These are phyloP conservation scores for Pyrenochaeta sp. DNA, from an alignment of 2,329 filamentous ascomycete species.

Conservation along the genomic window DNA sequence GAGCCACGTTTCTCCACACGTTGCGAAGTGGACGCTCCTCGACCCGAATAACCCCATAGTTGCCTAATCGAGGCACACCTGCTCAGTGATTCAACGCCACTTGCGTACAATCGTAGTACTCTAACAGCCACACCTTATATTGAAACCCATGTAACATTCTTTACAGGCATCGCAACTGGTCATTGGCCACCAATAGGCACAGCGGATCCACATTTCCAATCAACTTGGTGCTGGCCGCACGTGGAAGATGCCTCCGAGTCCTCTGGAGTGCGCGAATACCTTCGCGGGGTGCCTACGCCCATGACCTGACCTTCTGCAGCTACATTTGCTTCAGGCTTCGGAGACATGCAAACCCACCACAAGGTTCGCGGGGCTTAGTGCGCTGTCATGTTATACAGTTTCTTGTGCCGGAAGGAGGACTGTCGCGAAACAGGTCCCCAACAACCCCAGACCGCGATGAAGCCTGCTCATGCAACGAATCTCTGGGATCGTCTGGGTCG, in stretches of 20 bases:
- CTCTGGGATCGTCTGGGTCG: too few species aligned
- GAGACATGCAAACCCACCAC: too few species aligned
- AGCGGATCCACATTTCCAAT: background rate
- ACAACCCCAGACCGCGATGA: too few species aligned
- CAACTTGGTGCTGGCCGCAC: background rate
- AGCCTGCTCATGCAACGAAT: too few species aligned
- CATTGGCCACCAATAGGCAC: background rate
- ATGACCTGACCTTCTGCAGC: background rate
- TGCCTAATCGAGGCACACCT: background rate
- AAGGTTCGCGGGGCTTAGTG: too few species aligned
- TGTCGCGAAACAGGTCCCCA: too few species aligned
- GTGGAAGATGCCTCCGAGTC: background rate
- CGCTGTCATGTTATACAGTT: too few species aligned
- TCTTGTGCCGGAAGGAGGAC: too few species aligned
- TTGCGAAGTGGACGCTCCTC: background rate
- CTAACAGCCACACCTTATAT: background rate
- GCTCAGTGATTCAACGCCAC: background rate
- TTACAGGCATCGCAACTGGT: background rate
- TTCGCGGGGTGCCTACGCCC: background rate
- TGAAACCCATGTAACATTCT: background rate
- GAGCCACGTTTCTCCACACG: slow-evolving; percentile 11
- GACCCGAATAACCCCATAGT: background rate
- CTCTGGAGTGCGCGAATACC: background rate
- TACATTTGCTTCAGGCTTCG: background rate
- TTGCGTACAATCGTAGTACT: background rate